phyloP scores from a whole-genome alignment of 2,329 filamentous ascomycete genomes.

The Curvularia sp. region DNA sequence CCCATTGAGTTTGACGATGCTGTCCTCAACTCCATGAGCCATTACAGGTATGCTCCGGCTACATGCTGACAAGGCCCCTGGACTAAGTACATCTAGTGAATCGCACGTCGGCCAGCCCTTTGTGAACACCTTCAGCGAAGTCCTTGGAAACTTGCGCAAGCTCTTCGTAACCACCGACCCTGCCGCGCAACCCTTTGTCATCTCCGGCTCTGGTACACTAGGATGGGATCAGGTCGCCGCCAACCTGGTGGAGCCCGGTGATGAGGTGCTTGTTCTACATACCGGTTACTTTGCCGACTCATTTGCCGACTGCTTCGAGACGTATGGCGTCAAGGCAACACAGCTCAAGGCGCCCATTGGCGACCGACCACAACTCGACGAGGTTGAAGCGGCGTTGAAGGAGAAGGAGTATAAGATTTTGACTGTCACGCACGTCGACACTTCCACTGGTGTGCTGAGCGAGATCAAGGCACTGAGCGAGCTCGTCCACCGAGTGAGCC shows the following conservation, averaged over 20 bases:
- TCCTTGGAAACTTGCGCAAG: constrained; percentile 84
- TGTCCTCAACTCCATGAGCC: constrained; percentile 91
- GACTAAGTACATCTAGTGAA: constrained; percentile 66
- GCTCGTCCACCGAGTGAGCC: constrained; percentile 83
- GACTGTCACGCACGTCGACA: constrained; percentile 97
- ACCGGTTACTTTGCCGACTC: constrained; percentile 97
- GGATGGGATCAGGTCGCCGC: constrained; percentile 97
- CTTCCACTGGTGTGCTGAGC: constrained; percentile 92
- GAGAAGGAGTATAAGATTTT: constrained; percentile 93
- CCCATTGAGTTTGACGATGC: constrained; percentile 99
- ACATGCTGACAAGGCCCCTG: neutral
- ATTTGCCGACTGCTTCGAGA: constrained; percentile 89
- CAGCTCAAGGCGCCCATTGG: constrained; percentile 91
- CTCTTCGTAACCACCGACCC: constrained; percentile 91
- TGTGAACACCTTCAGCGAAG: constrained; percentile 89
- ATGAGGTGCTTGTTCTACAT: constrained; percentile 90
- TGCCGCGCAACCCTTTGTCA: constrained; percentile 85
- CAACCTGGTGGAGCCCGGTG: constrained; percentile 87
- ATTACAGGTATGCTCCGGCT: constrained; percentile 72
- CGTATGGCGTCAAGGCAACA: constrained; percentile 88
- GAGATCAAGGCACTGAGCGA: constrained; percentile 86
- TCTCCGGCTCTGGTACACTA: constrained; percentile 92
- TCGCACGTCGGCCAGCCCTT: constrained; percentile 91
- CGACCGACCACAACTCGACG: constrained; percentile 81
- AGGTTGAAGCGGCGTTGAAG: constrained; percentile 87